Base-by-base conservation (phyloP, 176 grass and related monocot genomes). In the Paspalum vaginatum region DNA sequence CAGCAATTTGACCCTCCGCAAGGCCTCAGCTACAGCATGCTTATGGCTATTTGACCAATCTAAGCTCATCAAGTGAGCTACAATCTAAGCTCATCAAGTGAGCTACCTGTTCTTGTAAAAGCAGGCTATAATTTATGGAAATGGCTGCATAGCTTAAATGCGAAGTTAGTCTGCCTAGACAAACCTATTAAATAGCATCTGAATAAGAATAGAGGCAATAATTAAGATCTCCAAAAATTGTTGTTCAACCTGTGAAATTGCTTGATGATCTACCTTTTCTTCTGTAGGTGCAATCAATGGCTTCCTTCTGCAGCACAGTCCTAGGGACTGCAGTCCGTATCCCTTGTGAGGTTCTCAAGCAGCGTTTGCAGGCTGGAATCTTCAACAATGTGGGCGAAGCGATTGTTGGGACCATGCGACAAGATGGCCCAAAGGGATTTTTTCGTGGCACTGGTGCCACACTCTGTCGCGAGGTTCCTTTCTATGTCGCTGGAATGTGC, bases 401-500 rank as follows among this genome's bases (percentile, higher is more conserved):
- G 46, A 95, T 98, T 87, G 84, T 98, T 64, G 95, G 95, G 70
- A 98, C 95, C 65, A 45, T 92, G 82, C 69, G 60, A 70, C 87
- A 86, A 74, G 95, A 95, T 81, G 95, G 95, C 7, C 73, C 76
- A 45, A 93, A 66, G 84, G 92, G 92, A 24, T 98, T 98, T 87
- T 98, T 98, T 67, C 92, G 95, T 61, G 95, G 95, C 8, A 98
- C 95, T 20, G 95, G 92, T 46, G 95, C 95, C 52, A 98, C 95
- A 44, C 95, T 95, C 67, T 98, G 92, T 55, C 92, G 92, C 25
- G 95, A 98, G 86, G 95, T 98, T 70, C 95, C 95, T 39, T 93
- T 98, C 70, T 98, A 98, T 91, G 95, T 98, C 74, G 95, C 92
- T 21, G 95, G 95, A 78, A 88, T 98, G 90, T 84, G 90, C 70